phyloP scores from a whole-genome alignment of 495 filamentous ascomycete genomes.

The Tuber aestivum region DNA sequence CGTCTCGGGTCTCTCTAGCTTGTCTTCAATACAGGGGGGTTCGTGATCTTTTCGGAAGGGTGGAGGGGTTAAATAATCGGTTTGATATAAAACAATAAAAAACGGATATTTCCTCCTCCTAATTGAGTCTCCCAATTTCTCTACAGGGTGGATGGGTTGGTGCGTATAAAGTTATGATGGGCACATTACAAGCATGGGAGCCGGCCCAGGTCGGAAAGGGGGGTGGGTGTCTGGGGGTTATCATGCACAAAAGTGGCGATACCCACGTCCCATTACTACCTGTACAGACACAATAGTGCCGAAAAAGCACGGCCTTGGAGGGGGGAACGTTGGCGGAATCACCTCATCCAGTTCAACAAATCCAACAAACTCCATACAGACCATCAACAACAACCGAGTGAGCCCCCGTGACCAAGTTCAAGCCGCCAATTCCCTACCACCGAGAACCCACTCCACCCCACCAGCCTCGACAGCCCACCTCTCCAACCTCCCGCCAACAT shows the following conservation, averaged over 20 bases:
- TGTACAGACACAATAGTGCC: not conserved
- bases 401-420: not conserved
- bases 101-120: not conserved
- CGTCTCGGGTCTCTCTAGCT: not conserved
- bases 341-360: not conserved
- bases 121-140: not conserved
- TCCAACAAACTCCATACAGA: not conserved
- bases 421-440: not conserved
- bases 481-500: conserved; percentile 48
- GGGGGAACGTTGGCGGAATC: not conserved
- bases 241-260: not conserved
- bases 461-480: conserved; percentile 1
- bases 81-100: not conserved
- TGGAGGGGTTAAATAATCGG: not conserved
- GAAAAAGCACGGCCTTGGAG: not conserved
- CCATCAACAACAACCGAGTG: not conserved
- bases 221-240: not conserved
- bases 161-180: not conserved
- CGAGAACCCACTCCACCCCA: not conserved
- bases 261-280: not conserved
- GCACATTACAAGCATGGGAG: not conserved
- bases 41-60: not conserved
- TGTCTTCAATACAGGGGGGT: not conserved
- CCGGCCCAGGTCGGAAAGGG: not conserved
- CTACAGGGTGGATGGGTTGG: not conserved